phyloP scores from a whole-genome alignment of 139 green algal genomes.

The Picochlorum sp. region DNA sequence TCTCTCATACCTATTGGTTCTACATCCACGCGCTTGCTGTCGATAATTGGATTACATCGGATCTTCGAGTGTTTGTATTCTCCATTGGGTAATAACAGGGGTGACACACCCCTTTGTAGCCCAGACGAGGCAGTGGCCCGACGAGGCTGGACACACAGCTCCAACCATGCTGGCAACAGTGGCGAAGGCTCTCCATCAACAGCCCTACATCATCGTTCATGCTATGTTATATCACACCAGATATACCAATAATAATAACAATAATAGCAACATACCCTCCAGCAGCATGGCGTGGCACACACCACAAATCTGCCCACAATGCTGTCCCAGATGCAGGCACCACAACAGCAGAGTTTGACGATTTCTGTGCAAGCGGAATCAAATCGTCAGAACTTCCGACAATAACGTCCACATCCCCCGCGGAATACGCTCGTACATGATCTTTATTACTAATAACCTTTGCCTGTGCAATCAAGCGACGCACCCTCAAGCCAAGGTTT shows the following conservation, averaged over 20 bases:
- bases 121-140: conserved; percentile 7
- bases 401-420: conserved; percentile 62
- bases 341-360: conserved; percentile 36
- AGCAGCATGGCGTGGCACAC: conserved; percentile 37
- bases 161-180: conserved; percentile 65
- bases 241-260: not conserved
- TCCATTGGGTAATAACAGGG: conserved; percentile 37
- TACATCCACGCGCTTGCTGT: not conserved
- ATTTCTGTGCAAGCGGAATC: conserved; percentile 34
- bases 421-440: conserved; percentile 50
- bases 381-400: conserved; percentile 58
- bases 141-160: conserved; percentile 44
- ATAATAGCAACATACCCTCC: conserved; percentile 18
- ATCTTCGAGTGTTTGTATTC: not conserved
- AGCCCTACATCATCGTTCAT: not conserved
- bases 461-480: conserved; percentile 39
- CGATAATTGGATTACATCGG: not conserved
- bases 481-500: conserved; percentile 20
- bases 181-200: conserved; percentile 43
- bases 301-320: conserved; percentile 71
- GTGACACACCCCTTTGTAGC: conserved; percentile 39
- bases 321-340: conserved; percentile 57
- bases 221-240: too few relatives aligned
- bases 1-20: conserved; percentile 12
- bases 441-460: conserved; percentile 58